phyloP scores from a whole-genome alignment of 345 rosid genomes.

The Sisymbrium altissimum region DNA sequence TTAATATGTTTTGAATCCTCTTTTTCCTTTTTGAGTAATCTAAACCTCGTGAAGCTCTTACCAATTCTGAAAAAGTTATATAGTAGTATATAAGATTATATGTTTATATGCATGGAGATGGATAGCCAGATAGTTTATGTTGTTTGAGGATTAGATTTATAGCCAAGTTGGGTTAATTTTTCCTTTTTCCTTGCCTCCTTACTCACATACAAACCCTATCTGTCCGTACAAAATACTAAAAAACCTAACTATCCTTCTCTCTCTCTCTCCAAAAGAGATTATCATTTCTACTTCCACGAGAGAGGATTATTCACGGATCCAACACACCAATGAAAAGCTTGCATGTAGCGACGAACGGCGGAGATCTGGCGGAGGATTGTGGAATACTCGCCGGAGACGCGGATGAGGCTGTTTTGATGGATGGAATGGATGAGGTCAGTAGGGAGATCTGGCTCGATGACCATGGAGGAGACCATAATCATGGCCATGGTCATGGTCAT shows the following conservation, averaged over 20 bases:
- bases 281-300: constrained; percentile 12
- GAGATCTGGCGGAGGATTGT: constrained; percentile 26
- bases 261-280: constrained; percentile 14
- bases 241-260: constrained; percentile 23
- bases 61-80: background rate
- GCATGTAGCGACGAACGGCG: constrained; percentile 29
- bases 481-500: constrained; percentile 39
- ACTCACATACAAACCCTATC: constrained; percentile 35
- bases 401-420: constrained; percentile 28
- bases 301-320: constrained; percentile 10
- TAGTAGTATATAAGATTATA: background rate
- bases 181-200: constrained; percentile 29
- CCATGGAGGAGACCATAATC: constrained; percentile 41
- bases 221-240: constrained; percentile 33
- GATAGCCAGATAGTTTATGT: constrained; percentile 35
- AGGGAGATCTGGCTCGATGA: constrained; percentile 57
- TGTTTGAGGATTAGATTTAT: constrained; percentile 32
- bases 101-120: constrained; percentile 8
- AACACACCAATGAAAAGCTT: constrained; percentile 27
- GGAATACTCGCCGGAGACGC: constrained; percentile 30
- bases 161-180: constrained; percentile 33
- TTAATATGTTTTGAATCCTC: constrained; percentile 12
- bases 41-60: constrained; percentile 9
- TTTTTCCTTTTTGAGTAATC: background rate
- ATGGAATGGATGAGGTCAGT: constrained; percentile 32